These are phyloP conservation scores for Spinacia oleracea DNA, from an alignment of 179 eudicot species.

Conservation along the genomic window DNA sequence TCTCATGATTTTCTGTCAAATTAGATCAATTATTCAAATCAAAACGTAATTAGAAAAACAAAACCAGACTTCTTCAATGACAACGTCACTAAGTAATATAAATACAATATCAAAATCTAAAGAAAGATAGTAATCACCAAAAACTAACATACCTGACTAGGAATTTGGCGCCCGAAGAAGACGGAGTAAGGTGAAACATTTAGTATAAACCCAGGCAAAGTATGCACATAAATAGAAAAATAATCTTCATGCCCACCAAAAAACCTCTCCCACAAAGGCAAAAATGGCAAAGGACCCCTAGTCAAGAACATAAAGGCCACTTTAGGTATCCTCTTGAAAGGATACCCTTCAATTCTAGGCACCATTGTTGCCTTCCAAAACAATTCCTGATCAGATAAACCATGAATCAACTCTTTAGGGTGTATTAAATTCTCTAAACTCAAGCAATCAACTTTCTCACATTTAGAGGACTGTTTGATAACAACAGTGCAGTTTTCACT, in stretches of 20 bases:
- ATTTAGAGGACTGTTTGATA: background rate
- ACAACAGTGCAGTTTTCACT: background rate
- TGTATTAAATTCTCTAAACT: slow-evolving; percentile 43
- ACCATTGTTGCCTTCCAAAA: slow-evolving; percentile 92
- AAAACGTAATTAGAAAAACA: background rate
- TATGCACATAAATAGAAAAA: slow-evolving; percentile 76
- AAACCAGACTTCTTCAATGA: background rate
- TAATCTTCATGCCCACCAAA: slow-evolving; percentile 57
- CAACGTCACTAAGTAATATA: background rate
- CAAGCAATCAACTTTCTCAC: slow-evolving; percentile 44
- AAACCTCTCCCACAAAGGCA: slow-evolving; percentile 94
- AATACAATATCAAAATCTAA: too few relatives aligned
- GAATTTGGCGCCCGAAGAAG: slow-evolving; percentile 69
- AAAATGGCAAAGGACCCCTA: slow-evolving; percentile 72
- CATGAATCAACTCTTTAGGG: slow-evolving; percentile 51
- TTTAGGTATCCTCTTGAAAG: slow-evolving; percentile 61
- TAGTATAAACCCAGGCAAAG: slow-evolving; percentile 57
- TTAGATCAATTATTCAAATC: background rate
- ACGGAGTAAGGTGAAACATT: slow-evolving; percentile 56
- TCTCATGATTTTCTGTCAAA: background rate
- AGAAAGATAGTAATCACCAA: background rate
- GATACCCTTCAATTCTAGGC: slow-evolving; percentile 58
- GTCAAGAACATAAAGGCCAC: slow-evolving; percentile 91
- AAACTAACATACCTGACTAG: slow-evolving; percentile 59
- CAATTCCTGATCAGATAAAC: slow-evolving; percentile 63